Conservation (phyloP, 1,284 basidiomycete genomes). For the Vanrija sp. region DNA sequence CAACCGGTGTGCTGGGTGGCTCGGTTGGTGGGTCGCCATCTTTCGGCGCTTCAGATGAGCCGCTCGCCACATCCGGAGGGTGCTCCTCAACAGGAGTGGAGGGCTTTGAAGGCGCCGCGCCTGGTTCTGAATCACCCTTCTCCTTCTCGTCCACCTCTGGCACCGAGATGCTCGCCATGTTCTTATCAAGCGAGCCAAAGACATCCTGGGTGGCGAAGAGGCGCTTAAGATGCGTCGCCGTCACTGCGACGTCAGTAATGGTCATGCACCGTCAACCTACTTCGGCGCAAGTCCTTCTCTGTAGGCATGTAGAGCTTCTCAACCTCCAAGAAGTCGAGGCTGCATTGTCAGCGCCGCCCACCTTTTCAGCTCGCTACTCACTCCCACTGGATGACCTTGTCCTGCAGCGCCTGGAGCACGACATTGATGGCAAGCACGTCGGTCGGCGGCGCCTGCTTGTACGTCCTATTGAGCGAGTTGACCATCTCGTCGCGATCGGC, state of each 20-base stretch:
- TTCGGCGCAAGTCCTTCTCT: conserved; percentile 47
- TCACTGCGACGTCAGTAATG: conserved; percentile 28
- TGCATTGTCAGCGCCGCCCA: conserved; percentile 11
- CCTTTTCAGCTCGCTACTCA: conserved; percentile 35
- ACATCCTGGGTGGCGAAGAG: conserved; percentile 54
- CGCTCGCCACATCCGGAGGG: background rate
- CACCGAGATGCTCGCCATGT: conserved; percentile 55
- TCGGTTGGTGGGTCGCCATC: background rate
- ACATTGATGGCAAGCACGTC: conserved; percentile 86
- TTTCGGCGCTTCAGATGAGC: too few species aligned
- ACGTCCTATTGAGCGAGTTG: conserved; percentile 70
- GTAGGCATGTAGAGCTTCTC: conserved; percentile 51
- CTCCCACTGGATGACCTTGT: conserved; percentile 93
- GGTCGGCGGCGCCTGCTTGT: conserved; percentile 71
- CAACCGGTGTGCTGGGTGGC: background rate
- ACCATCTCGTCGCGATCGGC: conserved; percentile 71
- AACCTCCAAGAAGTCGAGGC: conserved; percentile 55
- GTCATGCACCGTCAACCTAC: conserved; percentile 15
- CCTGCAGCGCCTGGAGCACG: conserved; percentile 81
- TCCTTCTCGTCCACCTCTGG: conserved; percentile 72
- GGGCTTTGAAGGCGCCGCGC: conserved; percentile 13
- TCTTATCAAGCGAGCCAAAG: conserved; percentile 40
- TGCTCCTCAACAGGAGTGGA: conserved; percentile 11
- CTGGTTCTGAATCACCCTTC: background rate
- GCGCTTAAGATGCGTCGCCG: conserved; percentile 50